Evolutionary conservation across 2,329 filamentous ascomycete species (phyloP), one percentile per base, ranked within the genome.

Genomic region (Dryadomyces sulphureus): DNA sequence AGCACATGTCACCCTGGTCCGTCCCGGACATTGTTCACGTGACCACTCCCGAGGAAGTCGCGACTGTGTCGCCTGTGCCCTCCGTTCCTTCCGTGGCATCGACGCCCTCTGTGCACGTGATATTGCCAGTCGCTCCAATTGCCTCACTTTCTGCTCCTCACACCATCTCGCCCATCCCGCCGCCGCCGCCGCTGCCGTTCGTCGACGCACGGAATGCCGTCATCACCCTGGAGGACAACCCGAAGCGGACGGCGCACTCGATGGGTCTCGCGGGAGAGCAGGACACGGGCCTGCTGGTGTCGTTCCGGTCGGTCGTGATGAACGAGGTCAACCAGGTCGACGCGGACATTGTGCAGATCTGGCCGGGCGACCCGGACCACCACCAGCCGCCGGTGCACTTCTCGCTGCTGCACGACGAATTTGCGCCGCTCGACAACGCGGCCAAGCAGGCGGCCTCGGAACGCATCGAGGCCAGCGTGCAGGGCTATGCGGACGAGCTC

Each of bases 231-330:
- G 67, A 70, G 48, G 66, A 69, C 48, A 62, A 61, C 14, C 53
- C 57, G 17, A 60, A 62, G 45, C 53, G 59, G 17, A 69, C 67
- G 2, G 64, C 67, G 12, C 67, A 70, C 52, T 65, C 59, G 12
- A 63, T 70, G 56, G 68, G 67, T 0, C 57, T 64, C 14, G 59
- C 65, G 2, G 63, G 60, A 9, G 67, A 71, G 53, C 68, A 71
- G 50, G 68, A 70, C 45, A 61, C 65, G 1, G 61, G 67, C 50
- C 59, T 70, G 8, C 58, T 71, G 5, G 63, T 65, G 34, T 67
- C 66, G 11, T 70, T 71, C 45, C 59, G 67, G 17, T 69, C 67
- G 32, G 60, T 66, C 17, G 62, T 70, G 24, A 55, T 69, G 39
- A 68, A 67, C 38, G 63, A 64, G n/a, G 60, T 62, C 17, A 63